Base-by-base conservation (phyloP, 2,329 filamentous ascomycete genomes). In the Elsinoe arachidis region DNA sequence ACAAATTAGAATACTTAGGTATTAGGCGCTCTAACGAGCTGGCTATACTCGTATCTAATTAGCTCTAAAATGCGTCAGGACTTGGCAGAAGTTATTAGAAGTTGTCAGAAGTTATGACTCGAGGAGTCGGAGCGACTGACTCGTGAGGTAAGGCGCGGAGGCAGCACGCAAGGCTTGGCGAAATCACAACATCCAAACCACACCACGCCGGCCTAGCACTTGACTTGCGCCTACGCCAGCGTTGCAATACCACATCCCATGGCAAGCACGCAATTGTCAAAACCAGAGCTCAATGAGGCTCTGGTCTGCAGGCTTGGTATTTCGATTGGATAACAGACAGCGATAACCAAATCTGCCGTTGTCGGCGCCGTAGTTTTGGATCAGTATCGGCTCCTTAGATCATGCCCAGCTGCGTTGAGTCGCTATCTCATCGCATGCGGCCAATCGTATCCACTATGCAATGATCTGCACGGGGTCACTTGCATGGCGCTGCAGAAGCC, bases 131-230 rank as follows among this genome's bases (percentile, higher is more conserved):
- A n/a, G n/a, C n/a, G n/a, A n/a, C n/a, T n/a, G n/a, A n/a, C n/a
- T n/a, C n/a, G n/a, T n/a, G n/a, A n/a, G n/a, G n/a, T n/a, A n/a
- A n/a, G n/a, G n/a, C n/a, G n/a, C 26, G 26, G 26, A 51, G 34
- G 15, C 49, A 53, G 49, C 49, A 53, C 49, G 49, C 49, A 53
- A 53, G 34, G 33, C 49, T 53, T 53, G 49, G 49, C 49, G 35
- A 53, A 53, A 53, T 53, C 49, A 53, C 49, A 53, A 53, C 49
- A 53, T 53, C 35, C 19, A 4, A n/a, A 21, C 49, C 34, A 37
- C 35, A 11, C 17, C 49, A 12, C n/a, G 19, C 17, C 49, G 35
- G 34, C 19, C 2, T 19, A 23, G 33, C 49, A 39, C 49, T 53
- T 53, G 49, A n/a, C 14, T 34, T 53, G 49, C 49, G 39, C 9